Percentiles rank a stretch among this genome's conserved stretches.
Conservation (phyloP, 345 rosid species). For the Clausena lansium region DNA sequence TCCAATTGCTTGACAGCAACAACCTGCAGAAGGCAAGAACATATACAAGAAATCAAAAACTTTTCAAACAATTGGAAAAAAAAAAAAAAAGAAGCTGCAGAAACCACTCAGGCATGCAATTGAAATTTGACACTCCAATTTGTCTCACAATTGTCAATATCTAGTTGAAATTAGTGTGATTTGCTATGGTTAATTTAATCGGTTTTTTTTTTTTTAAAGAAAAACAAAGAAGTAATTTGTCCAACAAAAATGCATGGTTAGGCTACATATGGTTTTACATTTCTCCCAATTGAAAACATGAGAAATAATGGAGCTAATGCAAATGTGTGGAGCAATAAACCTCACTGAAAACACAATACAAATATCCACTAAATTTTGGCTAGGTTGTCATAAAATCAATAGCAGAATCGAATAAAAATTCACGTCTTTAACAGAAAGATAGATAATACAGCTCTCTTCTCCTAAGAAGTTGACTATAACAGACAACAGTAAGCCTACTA, state of each 20-base stretch:
- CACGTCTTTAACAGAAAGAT: neutral
- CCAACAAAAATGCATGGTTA: neutral
- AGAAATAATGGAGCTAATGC: neutral
- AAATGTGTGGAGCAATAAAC: neutral
- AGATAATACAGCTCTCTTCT: neutral
- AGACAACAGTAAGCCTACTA: neutral
- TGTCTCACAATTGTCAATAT: neutral
- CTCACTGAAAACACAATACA: conserved; percentile 2
- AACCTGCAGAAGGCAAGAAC: conserved; percentile 41
- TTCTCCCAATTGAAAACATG: neutral
- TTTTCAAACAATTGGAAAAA: neutral
- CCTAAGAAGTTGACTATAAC: neutral
- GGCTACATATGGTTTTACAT: neutral
- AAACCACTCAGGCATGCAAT: neutral
- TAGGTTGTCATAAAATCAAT: neutral
- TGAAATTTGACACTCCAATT: neutral
- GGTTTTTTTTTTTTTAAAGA: neutral
- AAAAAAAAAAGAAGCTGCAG: neutral
- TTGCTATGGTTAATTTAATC: neutral
- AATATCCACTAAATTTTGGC: neutral
- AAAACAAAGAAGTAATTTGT: neutral
- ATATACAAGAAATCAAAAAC: neutral
- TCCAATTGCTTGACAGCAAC: conserved; percentile 98
- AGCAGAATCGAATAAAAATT: neutral
- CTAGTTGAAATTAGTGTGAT: neutral